Conservation (phyloP, 495 filamentous ascomycete species). For the Wilcoxina mikolae region DNA sequence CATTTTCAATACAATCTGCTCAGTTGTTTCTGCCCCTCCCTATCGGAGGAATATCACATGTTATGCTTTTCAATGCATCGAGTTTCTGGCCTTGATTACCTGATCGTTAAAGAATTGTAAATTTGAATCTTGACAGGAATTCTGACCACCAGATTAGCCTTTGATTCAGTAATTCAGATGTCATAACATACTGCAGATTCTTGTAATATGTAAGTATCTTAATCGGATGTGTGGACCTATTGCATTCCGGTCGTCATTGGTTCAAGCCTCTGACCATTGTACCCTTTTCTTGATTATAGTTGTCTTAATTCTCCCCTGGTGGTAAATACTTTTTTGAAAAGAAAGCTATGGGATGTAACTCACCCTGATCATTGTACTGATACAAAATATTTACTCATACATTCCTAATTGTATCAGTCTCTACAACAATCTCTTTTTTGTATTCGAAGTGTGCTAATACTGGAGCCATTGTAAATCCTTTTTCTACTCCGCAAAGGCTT, state of each 20-base stretch:
- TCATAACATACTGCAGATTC: slow-evolving; percentile 12
- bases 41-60: too few relatives aligned
- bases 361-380: background rate
- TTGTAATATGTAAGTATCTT: slow-evolving; percentile 18
- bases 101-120: background rate
- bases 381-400: background rate
- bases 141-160: background rate
- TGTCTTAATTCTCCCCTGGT: slow-evolving; percentile 1
- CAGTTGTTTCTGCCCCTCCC: too few relatives aligned
- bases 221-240: background rate
- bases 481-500: slow-evolving; percentile 2
- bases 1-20: too few relatives aligned
- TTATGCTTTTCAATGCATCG: too few relatives aligned
- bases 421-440: background rate
- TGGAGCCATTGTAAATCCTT: background rate
- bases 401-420: slow-evolving; percentile 11
- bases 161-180: background rate
- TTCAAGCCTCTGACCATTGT: background rate
- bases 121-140: background rate
- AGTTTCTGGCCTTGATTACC: background rate
- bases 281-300: slow-evolving; percentile 5
- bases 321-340: slow-evolving; percentile 10
- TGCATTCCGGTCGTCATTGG: background rate
- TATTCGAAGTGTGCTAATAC: slow-evolving; percentile 12
- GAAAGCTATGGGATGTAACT: slow-evolving; percentile 10